phyloP scores from a whole-genome alignment of 129 eudicot species.

The Lactuca sativa region DNA sequence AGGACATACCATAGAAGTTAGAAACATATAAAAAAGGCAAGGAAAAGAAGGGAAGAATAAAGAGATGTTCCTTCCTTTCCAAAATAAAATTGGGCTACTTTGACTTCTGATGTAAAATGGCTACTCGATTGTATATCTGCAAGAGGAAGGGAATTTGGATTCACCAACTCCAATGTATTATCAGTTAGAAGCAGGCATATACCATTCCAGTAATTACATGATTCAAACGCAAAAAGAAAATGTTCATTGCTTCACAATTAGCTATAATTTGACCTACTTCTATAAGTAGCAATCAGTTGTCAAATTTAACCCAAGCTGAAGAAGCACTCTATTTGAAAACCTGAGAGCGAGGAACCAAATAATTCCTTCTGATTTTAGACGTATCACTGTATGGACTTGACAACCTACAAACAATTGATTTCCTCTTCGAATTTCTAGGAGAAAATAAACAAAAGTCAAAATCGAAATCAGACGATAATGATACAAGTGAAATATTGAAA shows the following conservation, averaged over 20 bases:
- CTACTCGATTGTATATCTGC: too few relatives aligned
- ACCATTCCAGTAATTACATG: neutral
- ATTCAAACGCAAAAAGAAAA: neutral
- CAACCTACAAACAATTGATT: slow-evolving; percentile 46
- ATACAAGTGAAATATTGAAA: neutral
- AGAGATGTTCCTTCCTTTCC: neutral
- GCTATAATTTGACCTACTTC: neutral
- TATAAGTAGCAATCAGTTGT: neutral
- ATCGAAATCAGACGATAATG: slow-evolving; percentile 3
- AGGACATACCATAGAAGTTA: slow-evolving; percentile 9
- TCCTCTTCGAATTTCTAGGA: slow-evolving; percentile 41
- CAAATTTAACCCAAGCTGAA: neutral
- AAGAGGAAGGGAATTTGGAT: too few relatives aligned
- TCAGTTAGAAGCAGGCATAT: slow-evolving; percentile 2
- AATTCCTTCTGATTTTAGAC: slow-evolving; percentile 39
- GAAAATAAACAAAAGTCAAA: neutral
- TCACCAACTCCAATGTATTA: too few relatives aligned
- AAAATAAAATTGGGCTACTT: neutral
- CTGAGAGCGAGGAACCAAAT: neutral
- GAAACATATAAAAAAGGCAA: neutral
- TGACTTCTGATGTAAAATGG: neutral
- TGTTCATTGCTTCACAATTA: neutral
- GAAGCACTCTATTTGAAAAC: neutral
- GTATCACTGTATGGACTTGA: slow-evolving; percentile 48
- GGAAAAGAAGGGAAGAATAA: neutral